A percentile compares a stretch with the other conserved stretches of the same genome.
These are phyloP conservation scores for Pyrrhoderma lamaoense DNA, from an alignment of 1,284 basidiomycete genomes.

Conservation along the genomic window DNA sequence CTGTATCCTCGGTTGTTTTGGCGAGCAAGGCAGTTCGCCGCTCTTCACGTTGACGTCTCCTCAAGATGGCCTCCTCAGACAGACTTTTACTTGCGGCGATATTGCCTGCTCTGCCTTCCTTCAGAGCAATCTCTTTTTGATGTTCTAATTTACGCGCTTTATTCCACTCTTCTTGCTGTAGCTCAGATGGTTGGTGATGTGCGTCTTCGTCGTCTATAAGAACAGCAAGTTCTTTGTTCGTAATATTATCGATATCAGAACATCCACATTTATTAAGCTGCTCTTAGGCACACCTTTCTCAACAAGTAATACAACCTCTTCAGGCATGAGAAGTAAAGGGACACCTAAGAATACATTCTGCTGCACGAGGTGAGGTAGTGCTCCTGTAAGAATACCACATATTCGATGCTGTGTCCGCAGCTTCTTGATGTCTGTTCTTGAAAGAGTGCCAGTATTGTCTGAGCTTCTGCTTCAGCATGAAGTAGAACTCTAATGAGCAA, in stretches of 20 bases:
- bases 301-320: constrained; percentile 87
- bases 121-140: constrained; percentile 39
- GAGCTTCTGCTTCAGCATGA: constrained; percentile 10
- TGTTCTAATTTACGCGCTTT: constrained; percentile 37
- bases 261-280: not conserved
- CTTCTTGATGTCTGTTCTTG: constrained; percentile 61
- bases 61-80: constrained; percentile 56
- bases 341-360: constrained; percentile 96
- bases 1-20: constrained; percentile 20
- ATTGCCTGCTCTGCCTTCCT: constrained; percentile 39
- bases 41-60: constrained; percentile 65
- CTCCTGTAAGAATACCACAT: constrained; percentile 83
- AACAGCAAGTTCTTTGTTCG: constrained; percentile 57
- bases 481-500: constrained; percentile 1
- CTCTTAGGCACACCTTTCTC: constrained; percentile 49
- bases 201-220: constrained; percentile 70
- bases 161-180: constrained; percentile 52
- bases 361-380: constrained; percentile 89
- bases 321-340: constrained; percentile 82
- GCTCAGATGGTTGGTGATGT: constrained; percentile 48
- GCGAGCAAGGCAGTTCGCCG: constrained; percentile 36
- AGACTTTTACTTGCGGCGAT: constrained; percentile 38
- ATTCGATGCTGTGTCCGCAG: constrained; percentile 77
- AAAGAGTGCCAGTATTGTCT: constrained; percentile 14
- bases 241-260: constrained; percentile 2